These are phyloP conservation scores for Lactarius deliciosus DNA, from an alignment of 768 basidiomycete genomes.

Conservation along the genomic window DNA sequence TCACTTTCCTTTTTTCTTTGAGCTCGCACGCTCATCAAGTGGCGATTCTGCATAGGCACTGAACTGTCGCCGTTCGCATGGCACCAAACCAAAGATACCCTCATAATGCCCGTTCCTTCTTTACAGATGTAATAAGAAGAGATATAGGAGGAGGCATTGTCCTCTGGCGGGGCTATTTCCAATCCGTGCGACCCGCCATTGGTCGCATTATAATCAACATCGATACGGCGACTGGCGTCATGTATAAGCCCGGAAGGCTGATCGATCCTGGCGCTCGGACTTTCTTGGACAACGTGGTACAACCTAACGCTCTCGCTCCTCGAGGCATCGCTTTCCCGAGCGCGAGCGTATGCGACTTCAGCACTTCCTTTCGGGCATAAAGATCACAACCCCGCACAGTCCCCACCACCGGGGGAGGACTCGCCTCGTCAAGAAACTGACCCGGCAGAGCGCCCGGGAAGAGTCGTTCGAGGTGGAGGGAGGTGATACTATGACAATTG, in stretches of 20 bases:
- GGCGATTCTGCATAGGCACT: conserved; percentile 49
- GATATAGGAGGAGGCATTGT: conserved; percentile 61
- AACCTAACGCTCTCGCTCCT: conserved; percentile 42
- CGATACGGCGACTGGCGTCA: conserved; percentile 71
- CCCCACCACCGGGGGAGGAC: conserved; percentile 31
- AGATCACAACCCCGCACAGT: conserved; percentile 44
- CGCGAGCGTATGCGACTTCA: conserved; percentile 52
- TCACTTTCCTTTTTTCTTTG: neutral
- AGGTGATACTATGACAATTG: conserved; percentile 55
- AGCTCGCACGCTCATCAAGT: neutral
- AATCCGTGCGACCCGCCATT: conserved; percentile 68
- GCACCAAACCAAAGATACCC: conserved; percentile 65
- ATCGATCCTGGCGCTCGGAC: conserved; percentile 57
- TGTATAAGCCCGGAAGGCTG: conserved; percentile 67
- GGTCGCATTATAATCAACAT: conserved; percentile 67
- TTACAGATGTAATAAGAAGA: conserved; percentile 54
- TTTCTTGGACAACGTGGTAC: conserved; percentile 42
- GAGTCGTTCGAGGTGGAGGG: conserved; percentile 56
- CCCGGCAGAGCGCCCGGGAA: conserved; percentile 49
- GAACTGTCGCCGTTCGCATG: conserved; percentile 75
- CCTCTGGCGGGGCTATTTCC: conserved; percentile 80
- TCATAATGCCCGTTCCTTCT: conserved; percentile 72
- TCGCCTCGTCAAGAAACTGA: conserved; percentile 63
- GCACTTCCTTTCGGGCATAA: conserved; percentile 54
- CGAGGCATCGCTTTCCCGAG: conserved; percentile 43